phyloP scores from a whole-genome alignment of 306 rosid genomes.

The Vigna trinervia region DNA sequence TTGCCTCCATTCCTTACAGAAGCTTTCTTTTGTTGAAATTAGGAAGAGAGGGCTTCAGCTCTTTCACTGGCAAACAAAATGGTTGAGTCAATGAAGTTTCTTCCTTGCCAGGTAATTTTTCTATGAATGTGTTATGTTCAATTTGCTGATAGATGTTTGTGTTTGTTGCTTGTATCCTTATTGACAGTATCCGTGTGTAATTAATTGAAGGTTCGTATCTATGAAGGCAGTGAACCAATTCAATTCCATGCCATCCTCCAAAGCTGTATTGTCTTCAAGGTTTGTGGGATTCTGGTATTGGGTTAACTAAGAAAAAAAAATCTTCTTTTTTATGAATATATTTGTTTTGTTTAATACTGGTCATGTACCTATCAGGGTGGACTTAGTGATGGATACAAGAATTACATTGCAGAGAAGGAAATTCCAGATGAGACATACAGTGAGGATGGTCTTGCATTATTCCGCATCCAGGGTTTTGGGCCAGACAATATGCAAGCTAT shows the following conservation, averaged over 20 bases:
- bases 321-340: conserved; percentile 4
- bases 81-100: conserved; percentile 87
- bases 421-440: conserved; percentile 83
- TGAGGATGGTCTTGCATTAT: conserved; percentile 82
- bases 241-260: conserved; percentile 88
- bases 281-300: conserved; percentile 51
- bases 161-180: conserved; percentile 34
- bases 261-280: conserved; percentile 82
- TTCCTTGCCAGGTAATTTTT: conserved; percentile 74
- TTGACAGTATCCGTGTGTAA: conserved; percentile 49
- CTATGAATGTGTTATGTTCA: conserved; percentile 33
- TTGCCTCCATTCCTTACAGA: conserved; percentile 44
- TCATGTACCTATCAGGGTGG: conserved; percentile 75
- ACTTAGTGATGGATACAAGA: conserved; percentile 87
- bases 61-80: conserved; percentile 78
- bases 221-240: conserved; percentile 88
- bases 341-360: conserved; percentile 35
- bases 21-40: conserved; percentile 47
- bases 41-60: conserved; percentile 89
- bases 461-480: conserved; percentile 96
- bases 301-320: conserved; percentile 20
- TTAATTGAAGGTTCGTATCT: conserved; percentile 77
- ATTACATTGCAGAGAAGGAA: conserved; percentile 63
- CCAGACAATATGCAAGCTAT: conserved; percentile 99
- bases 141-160: conserved; percentile 34